A percentile compares a stretch with the other conserved stretches of the same genome.
Evolutionary conservation across 1,139 yeast species (phyloP).

Genomic region (Yamadazyma aaseri): DNA sequence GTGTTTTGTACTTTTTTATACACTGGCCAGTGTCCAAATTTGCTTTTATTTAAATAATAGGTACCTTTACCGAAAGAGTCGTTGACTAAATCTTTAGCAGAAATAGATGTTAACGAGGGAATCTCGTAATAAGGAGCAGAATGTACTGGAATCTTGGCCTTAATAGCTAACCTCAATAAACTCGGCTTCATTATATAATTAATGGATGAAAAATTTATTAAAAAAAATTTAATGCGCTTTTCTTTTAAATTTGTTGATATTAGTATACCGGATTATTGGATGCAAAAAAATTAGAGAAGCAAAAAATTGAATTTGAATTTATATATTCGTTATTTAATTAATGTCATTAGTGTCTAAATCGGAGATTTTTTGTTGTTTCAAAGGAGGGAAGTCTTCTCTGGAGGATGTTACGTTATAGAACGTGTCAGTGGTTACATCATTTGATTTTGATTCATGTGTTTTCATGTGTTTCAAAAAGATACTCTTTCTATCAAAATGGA

Average conservation of each 20-base stretch:
- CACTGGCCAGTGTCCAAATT: constrained; percentile 67
- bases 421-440: no score
- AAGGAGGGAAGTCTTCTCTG: no score
- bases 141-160: constrained; percentile 21
- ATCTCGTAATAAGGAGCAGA: constrained; percentile 22
- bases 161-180: constrained; percentile 22
- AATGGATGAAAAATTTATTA: background rate
- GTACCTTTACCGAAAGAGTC: constrained; percentile 42
- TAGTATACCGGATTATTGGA: no score
- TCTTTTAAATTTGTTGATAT: no score
- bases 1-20: constrained; percentile 59
- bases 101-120: constrained; percentile 28
- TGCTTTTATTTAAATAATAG: constrained; percentile 55
- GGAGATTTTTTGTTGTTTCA: background rate
- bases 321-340: no score
- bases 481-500: constrained; percentile 47
- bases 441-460: constrained; percentile 21
- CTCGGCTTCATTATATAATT: constrained; percentile 28
- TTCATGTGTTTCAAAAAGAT: constrained; percentile 41
- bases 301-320: no score
- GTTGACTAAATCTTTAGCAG: constrained; percentile 32
- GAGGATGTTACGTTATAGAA: no score
- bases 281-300: no score
- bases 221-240: no score
- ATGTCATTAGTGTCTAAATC: no score